Base-by-base conservation (phyloP, 208 protist genomes). In the Crithidia thermophila region DNA sequence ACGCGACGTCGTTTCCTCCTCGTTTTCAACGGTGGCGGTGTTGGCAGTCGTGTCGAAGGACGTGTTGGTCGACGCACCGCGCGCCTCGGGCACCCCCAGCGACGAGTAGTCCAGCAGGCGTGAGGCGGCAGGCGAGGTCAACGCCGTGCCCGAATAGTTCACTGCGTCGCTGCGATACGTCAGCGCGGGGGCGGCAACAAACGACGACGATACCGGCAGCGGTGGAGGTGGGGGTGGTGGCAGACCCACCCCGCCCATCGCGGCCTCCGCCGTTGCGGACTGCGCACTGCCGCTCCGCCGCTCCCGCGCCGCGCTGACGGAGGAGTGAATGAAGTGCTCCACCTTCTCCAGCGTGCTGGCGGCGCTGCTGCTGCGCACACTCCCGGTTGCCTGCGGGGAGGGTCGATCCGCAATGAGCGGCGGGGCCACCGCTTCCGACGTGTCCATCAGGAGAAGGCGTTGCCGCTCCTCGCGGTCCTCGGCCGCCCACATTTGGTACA, bases 401-500 rank as follows among this genome's bases (percentile, higher is more conserved):
- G n/a, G n/a, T n/a, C n/a, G n/a, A n/a, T n/a, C n/a, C n/a, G n/a
- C n/a, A n/a, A n/a, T n/a, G n/a, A n/a, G n/a, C n/a, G n/a, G n/a
- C n/a, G n/a, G n/a, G n/a, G n/a, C n/a, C 50, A 56, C 50, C 50
- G 28, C 21, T 27, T 27, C 50, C 6, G 8, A 16, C 23, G n/a
- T 27, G 46, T 18, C 46, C 14, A 18, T 25, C 8, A 9, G 9
- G 30, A 7, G 23, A 18, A n/a, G 6, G 43, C 31, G 36, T 66
- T 46, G 21, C 67, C n/a, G 58, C 45, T 57, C 59, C 46, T 66
- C 46, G 31, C 4, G 47, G 14, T 39, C 21, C 14, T 66, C 66
- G 0, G 63, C 61, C 30, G 55, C 62, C 55, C 63, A 75, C 57
- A 83, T 76, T 37, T 43, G 72, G 21, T 76, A 72, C 16, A 83